phyloP scores from a whole-genome alignment of 495 filamentous ascomycete genomes.

The Neurospora cerealis region DNA sequence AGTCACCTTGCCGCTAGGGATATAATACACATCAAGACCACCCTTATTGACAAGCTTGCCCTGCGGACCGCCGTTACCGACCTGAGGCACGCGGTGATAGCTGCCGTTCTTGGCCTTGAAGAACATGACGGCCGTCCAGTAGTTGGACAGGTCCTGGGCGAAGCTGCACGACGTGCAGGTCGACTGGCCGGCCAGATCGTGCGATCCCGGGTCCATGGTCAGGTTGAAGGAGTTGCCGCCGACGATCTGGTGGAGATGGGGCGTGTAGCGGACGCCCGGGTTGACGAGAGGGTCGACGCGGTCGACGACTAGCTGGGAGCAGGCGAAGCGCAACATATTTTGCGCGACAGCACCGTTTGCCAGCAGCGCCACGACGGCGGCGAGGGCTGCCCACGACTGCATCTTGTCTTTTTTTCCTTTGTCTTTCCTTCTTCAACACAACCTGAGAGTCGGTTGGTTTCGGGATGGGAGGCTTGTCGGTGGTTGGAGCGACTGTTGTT shows the following conservation, averaged over 20 bases:
- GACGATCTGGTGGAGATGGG: constrained; percentile 44
- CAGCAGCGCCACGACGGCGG: constrained; percentile 36
- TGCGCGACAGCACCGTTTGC: constrained; percentile 36
- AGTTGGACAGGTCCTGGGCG: constrained; percentile 63
- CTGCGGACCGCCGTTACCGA: constrained; percentile 48
- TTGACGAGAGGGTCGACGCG: constrained; percentile 43
- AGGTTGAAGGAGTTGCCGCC: constrained; percentile 59
- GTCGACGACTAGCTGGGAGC: constrained; percentile 47
- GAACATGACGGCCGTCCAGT: constrained; percentile 69
- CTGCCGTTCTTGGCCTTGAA: constrained; percentile 60
- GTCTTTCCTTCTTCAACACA: constrained; percentile 1
- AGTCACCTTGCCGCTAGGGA: constrained; percentile 38
- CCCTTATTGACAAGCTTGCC: constrained; percentile 60
- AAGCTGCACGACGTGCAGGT: constrained; percentile 64
- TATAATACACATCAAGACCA: constrained; percentile 39
- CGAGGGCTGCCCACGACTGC: constrained; percentile 37
- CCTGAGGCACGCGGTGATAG: constrained; percentile 57
- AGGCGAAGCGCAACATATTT: constrained; percentile 47
- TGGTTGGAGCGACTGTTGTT: neutral
- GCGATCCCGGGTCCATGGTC: constrained; percentile 47
- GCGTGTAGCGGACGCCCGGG: constrained; percentile 38
- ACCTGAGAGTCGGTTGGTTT: neutral
- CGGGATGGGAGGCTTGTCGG: neutral
- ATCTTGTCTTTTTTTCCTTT: constrained; percentile 28
- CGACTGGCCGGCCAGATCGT: constrained; percentile 45